Base-by-base conservation (phyloP, 768 basidiomycete genomes). In the Mycena olivaceomarginata region DNA sequence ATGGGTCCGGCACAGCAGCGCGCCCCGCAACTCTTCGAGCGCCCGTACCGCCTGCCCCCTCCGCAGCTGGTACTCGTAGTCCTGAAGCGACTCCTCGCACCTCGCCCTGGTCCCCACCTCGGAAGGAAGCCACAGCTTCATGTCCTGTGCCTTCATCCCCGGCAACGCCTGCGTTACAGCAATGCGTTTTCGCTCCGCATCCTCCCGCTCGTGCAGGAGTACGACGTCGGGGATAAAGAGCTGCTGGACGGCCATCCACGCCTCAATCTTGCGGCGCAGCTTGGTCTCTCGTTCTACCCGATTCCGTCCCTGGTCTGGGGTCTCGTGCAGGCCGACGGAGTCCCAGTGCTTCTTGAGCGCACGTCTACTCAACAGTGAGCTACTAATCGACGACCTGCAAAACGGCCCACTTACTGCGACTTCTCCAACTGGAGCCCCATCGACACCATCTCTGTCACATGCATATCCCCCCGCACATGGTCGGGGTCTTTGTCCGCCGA, bases 111-210 rank as follows among this genome's bases (percentile, higher is more conserved):
- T 40, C 62, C 70, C 16, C 59, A 48, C 77, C 69, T 2, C 53
- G 10, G 83, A 85, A 3, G 83, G 84, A 18, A 85, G 69, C 79
- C 78, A 83, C 1, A 85, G 77, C 40, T 56, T 56, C 15, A 75
- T 41, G 12, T 67, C 62, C 5, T 69, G 74, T 0, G 60, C 60
- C 7, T 7, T 13, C 9, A 57, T 6, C 5, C 62, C 62, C 0
- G 65, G 45, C 4, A 65, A 31, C 40, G 62, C 60, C 62, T 75
- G 45, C 40, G 63, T 43, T 20, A 25, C n/a, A 0, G 62, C 67
- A 0, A 40, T 18, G 0, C 31, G 46, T 16, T 37, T 43, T 9
- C 68, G 74, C 9, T 39, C 63, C 25, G 37, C 39, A 15, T 70
- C 74, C 12, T 69, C 66, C 20, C 4, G 5, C 4, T 39, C 68